Evolutionary conservation across 331 rosid genomes (phyloP).

Genomic region (Saraca asoca): DNA sequence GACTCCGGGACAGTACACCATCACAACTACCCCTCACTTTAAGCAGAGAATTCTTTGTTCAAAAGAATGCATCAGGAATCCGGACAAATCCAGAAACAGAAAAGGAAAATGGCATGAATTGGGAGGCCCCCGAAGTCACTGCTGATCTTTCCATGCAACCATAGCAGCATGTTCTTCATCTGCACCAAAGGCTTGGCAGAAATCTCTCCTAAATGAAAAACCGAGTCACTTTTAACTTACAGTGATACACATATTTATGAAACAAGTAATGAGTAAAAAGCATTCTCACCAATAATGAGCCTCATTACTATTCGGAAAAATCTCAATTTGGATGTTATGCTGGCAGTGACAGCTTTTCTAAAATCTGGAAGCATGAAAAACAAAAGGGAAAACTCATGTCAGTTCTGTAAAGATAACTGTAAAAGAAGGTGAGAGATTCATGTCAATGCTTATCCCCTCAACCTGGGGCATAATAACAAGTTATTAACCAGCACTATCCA

Average conservation of each 20-base stretch:
- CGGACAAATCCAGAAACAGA: slow-evolving; percentile 35
- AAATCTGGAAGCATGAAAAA: slow-evolving; percentile 52
- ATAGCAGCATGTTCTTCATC: slow-evolving; percentile 34
- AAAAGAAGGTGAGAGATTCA: background rate
- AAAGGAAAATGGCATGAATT: slow-evolving; percentile 37
- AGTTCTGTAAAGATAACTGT: background rate
- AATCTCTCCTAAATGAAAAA: too few species aligned
- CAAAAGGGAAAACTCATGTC: slow-evolving; percentile 14
- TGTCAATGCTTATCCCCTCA: background rate
- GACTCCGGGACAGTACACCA: background rate
- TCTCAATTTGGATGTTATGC: slow-evolving; percentile 50
- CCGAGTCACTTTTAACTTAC: too few species aligned
- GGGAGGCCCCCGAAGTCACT: slow-evolving; percentile 37
- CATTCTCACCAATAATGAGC: slow-evolving; percentile 62
- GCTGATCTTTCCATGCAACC: slow-evolving; percentile 36
- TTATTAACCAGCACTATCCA: background rate
- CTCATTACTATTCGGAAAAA: slow-evolving; percentile 48
- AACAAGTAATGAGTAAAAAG: slow-evolving; percentile 11
- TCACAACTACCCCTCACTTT: background rate
- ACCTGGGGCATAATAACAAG: too few species aligned
- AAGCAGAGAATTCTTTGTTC: slow-evolving; percentile 16
- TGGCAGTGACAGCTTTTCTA: slow-evolving; percentile 44
- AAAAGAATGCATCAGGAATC: slow-evolving; percentile 25
- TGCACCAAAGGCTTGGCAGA: too few species aligned
- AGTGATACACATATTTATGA: background rate